These are phyloP conservation scores for Fusarium anguioides DNA, from an alignment of 2,329 filamentous ascomycete genomes.

Conservation along the genomic window DNA sequence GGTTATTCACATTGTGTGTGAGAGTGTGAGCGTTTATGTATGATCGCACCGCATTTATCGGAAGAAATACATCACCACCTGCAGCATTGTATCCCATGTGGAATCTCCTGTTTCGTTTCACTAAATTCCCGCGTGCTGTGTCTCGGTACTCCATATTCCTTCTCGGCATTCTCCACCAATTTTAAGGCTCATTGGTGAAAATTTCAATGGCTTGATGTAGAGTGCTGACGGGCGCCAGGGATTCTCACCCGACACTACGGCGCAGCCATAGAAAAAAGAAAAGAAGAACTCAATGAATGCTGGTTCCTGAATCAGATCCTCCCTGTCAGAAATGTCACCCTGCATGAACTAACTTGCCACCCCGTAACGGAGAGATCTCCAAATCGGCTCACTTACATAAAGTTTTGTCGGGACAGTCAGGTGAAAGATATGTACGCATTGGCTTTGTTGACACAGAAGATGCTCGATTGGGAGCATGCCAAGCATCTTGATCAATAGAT, in stretches of 20 bases:
- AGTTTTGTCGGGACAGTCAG: neutral
- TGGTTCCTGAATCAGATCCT: neutral
- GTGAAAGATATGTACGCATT: too few species aligned
- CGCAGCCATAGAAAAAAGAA: neutral
- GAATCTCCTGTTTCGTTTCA: slow-evolving; percentile 3
- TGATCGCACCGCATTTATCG: too few species aligned
- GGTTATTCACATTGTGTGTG: neutral
- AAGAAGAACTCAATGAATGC: neutral
- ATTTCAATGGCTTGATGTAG: neutral
- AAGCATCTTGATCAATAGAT: neutral
- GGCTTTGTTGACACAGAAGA: too few species aligned
- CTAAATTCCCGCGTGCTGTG: slow-evolving; percentile 16
- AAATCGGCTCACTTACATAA: slow-evolving; percentile 7
- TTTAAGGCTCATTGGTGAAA: neutral
- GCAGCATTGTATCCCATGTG: neutral
- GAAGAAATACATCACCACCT: too few species aligned
- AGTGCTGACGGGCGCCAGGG: slow-evolving; percentile 16
- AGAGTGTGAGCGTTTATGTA: too few species aligned
- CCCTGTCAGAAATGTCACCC: neutral
- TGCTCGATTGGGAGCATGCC: neutral
- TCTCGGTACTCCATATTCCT: neutral
- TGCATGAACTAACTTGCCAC: neutral
- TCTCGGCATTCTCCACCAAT: slow-evolving; percentile 9
- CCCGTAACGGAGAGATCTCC: neutral
- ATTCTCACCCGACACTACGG: slow-evolving; percentile 1